Evolutionary conservation across 768 basidiomycete species (phyloP).

Genomic region (Tulasnella sp.): DNA sequence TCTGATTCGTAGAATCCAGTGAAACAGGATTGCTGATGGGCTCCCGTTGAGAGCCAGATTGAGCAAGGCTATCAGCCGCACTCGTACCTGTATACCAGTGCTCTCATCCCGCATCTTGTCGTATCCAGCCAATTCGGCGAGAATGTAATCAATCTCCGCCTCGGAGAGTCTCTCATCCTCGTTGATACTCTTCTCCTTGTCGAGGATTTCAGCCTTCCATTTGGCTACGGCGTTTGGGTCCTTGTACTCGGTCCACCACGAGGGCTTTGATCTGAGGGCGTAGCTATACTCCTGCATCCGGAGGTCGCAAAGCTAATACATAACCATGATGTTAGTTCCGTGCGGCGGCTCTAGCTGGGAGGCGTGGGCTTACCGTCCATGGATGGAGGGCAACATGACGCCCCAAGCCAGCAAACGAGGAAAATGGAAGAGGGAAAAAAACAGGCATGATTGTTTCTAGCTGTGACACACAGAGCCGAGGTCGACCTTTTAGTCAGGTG

Average conservation of each 20-base stretch:
- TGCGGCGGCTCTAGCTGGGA: too few species aligned
- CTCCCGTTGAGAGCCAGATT: neutral
- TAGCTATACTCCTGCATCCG: too few species aligned
- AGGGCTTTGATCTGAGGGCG: neutral
- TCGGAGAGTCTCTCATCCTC: neutral
- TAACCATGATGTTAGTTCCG: too few species aligned
- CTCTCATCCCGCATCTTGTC: neutral
- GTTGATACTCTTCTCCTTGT: too few species aligned
- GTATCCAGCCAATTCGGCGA: conserved; percentile 6
- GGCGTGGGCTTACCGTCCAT: too few species aligned
- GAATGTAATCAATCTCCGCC: neutral
- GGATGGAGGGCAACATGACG: too few species aligned
- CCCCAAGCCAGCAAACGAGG: too few species aligned
- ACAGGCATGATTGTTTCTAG: too few species aligned
- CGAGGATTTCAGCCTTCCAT: neutral
- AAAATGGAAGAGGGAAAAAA: too few species aligned
- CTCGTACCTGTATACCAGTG: neutral
- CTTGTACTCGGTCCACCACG: conserved; percentile 11
- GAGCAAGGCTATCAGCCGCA: neutral
- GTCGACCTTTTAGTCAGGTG: too few species aligned
- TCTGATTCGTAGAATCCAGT: conserved; percentile 30
- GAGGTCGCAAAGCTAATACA: too few species aligned
- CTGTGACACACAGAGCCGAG: too few species aligned
- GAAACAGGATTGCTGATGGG: conserved; percentile 21
- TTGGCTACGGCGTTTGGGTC: neutral